Evolutionary conservation across 169 alveolate genomes (phyloP).

Genomic region (Eimeria falciformis): DNA sequence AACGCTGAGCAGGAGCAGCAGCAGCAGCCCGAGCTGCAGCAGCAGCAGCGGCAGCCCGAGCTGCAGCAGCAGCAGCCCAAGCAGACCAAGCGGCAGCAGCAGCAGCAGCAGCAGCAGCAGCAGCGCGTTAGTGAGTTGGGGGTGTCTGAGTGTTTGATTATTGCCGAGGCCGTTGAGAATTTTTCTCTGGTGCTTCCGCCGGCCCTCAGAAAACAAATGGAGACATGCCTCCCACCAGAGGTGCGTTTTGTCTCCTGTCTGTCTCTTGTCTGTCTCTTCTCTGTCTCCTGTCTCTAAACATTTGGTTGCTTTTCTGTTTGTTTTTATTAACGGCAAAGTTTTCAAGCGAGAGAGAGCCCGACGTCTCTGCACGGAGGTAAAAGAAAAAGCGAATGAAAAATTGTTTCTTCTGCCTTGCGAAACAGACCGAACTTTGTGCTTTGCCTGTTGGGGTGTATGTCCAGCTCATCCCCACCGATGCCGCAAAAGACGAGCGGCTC

Average conservation of each 20-base stretch:
- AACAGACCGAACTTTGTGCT: no score
- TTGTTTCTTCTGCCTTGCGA: no score
- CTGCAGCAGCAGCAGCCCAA: not conserved
- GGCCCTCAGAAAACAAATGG: not conserved
- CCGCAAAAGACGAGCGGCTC: no score
- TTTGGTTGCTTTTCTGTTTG: no score
- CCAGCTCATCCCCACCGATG: no score
- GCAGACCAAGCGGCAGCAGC: not conserved
- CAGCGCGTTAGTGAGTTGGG: no score
- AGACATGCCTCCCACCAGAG: not conserved
- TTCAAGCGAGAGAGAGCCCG: no score
- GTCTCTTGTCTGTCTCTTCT: not conserved
- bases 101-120: constrained; percentile 13
- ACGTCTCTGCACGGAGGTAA: no score
- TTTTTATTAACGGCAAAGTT: no score
- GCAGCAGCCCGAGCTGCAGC: not conserved
- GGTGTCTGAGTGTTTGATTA: not conserved
- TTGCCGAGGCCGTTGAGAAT: not conserved
- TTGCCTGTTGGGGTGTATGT: no score
- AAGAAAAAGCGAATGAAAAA: no score
- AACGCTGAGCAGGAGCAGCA: not conserved
- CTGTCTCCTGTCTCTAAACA: not conserved
- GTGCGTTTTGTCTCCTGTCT: not conserved
- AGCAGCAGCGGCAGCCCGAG: not conserved
- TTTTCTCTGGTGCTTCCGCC: not conserved